These are phyloP conservation scores for Lophiotrema nucula DNA, from an alignment of 495 filamentous ascomycete genomes.

Conservation along the genomic window DNA sequence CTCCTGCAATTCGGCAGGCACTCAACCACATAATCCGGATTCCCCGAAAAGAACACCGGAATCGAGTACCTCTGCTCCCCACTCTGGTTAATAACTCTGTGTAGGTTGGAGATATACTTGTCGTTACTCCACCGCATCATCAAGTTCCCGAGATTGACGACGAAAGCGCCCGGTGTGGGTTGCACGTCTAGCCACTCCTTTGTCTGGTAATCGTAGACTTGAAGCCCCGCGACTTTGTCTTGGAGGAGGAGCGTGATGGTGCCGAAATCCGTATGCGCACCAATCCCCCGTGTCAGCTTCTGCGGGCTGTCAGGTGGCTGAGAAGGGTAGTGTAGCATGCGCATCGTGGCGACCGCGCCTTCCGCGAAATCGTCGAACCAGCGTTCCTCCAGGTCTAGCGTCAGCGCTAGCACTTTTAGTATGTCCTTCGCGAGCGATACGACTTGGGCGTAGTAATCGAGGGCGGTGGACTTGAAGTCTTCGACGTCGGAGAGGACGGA, in stretches of 20 bases:
- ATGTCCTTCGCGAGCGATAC: constrained; percentile 13
- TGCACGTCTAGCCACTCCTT: constrained; percentile 38
- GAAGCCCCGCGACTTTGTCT: constrained; percentile 38
- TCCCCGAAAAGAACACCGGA: constrained; percentile 37
- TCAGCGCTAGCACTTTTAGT: constrained; percentile 39
- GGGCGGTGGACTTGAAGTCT: constrained; percentile 18
- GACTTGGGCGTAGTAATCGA: constrained; percentile 16
- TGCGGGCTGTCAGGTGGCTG: constrained; percentile 25
- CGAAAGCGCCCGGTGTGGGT: constrained; percentile 38
- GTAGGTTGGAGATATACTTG: constrained; percentile 42
- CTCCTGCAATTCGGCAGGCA: constrained; percentile 20
- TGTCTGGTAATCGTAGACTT: constrained; percentile 38
- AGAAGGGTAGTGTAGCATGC: constrained; percentile 43
- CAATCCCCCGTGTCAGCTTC: constrained; percentile 33
- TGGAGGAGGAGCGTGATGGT: constrained; percentile 45
- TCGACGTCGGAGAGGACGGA: constrained; percentile 20
- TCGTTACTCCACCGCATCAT: constrained; percentile 35
- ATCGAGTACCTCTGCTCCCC: constrained; percentile 23
- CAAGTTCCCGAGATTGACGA: constrained; percentile 45
- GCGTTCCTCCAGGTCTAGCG: constrained; percentile 10
- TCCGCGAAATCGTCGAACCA: constrained; percentile 26
- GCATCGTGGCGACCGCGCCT: constrained; percentile 28
- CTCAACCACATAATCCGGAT: constrained; percentile 34
- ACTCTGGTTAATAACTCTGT: constrained; percentile 39
- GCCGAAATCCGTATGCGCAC: constrained; percentile 46